Evolutionary conservation across 441 rosid genomes (phyloP), one percentile per base, ranked within the genome.

Genomic region (Hura crepitans): DNA sequence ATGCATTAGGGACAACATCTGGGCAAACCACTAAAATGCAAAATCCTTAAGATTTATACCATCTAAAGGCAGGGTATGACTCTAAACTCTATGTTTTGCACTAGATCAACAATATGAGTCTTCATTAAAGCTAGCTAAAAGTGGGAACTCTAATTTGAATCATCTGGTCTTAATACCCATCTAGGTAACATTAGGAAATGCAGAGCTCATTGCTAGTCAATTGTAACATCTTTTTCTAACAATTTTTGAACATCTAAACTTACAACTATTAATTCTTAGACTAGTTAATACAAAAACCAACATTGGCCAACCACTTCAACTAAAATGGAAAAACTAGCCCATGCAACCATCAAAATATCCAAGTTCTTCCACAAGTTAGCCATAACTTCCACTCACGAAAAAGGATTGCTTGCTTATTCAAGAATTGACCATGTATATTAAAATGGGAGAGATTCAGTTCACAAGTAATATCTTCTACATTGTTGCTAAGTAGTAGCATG

Each of bases 221-320:
- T 59, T 25, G 28, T n/a, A 42, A 46, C n/a, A 20, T 15, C 46
- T 23, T 60, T 61, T 33, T 14, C 71, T 31, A 47, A 2, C 5
- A 70, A 47, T 37, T 15, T 20, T 25, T 23, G 27, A 49, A 59
- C 39, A 10, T 49, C 31, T 30, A 14, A 70, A 17, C 5, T 1
- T 22, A 47, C 2, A 50, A 33, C 11, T 33, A 31, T 12, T 56
- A 62, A 39, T 13, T 71, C 47, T 31, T n/a, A 62, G 25, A 30
- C 3, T 27, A 49, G 37, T 62, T 13, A 20, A 11, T 23, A 50
- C 23, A 47, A 18, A 72, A 27, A n/a, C 12, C 15, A 5, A 39
- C 18, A 71, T 56, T 25, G 69, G 55, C 50, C 72, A n/a, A 61
- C 72, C n/a, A 66, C 61, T 68, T 66, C 53, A 60, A 66, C 72